Conservation (phyloP, 805 yeast genomes). For the Debaryomyces hansenii region DNA sequence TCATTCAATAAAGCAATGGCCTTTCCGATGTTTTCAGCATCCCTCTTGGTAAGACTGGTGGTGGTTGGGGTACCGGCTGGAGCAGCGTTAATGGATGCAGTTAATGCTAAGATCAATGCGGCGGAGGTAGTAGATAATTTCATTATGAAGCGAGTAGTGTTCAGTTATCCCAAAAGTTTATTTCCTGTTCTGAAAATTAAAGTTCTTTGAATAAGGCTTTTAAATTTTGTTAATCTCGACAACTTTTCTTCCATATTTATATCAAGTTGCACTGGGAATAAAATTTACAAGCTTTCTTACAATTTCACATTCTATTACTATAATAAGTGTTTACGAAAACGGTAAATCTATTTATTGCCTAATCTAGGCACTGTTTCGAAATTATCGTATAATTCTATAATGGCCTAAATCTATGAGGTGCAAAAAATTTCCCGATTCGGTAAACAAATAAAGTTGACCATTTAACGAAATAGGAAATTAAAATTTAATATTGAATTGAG, state of each 20-base stretch:
- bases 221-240: not conserved
- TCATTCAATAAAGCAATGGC: conserved; percentile 28
- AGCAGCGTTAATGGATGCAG: conserved; percentile 24
- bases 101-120: conserved; percentile 17
- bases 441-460: not conserved
- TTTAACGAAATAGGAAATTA: conserved; percentile 1
- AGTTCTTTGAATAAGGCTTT: not conserved
- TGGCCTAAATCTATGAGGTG: not conserved
- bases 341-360: not conserved
- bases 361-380: not conserved
- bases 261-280: not conserved
- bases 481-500: not conserved
- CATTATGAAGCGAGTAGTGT: conserved; percentile 13
- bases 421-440: conserved; percentile 4
- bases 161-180: not conserved
- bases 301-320: not conserved
- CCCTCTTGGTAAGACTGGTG: conserved; percentile 20
- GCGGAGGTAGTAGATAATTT: conserved; percentile 22
- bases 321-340: not conserved
- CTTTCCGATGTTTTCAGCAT: conserved; percentile 21
- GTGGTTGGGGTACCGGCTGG: conserved; percentile 13
- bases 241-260: not conserved
- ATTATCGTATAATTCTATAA: not conserved
- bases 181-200: not conserved
- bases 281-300: not conserved